Conservation (phyloP, 2,329 filamentous ascomycete genomes). For the Phyllosticta citriasiana region DNA sequence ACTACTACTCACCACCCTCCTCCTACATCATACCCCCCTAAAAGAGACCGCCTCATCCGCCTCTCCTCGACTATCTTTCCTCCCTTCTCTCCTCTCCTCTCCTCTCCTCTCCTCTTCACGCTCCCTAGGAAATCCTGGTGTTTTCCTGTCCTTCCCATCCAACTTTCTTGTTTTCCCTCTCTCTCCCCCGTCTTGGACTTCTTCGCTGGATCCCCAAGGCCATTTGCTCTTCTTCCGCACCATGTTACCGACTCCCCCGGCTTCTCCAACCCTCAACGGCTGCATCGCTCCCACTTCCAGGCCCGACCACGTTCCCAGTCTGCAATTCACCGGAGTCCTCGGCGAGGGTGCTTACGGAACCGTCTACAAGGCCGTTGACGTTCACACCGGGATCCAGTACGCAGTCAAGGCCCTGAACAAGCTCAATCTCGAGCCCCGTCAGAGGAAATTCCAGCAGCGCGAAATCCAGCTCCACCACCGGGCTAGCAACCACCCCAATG, state of each 20-base stretch:
- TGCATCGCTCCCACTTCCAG: conserved; percentile 50
- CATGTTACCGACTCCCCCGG: conserved; percentile 42
- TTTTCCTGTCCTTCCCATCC: conserved; percentile 5
- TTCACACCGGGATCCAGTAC: conserved; percentile 71
- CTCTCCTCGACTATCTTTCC: not conserved
- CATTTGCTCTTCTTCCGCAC: conserved; percentile 16
- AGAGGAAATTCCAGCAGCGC: conserved; percentile 80
- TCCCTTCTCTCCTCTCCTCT: not conserved
- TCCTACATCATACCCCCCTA: not conserved
- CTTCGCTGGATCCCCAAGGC: conserved; percentile 32
- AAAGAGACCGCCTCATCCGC: not conserved
- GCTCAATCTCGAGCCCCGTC: conserved; percentile 76
- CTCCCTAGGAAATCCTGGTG: conserved; percentile 7
- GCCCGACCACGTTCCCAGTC: conserved; percentile 71
- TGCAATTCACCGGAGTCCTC: conserved; percentile 75
- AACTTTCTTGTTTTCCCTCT: conserved; percentile 1
- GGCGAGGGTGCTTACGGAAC: conserved; percentile 95
- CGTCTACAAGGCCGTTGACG: conserved; percentile 81
- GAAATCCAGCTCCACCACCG: conserved; percentile 88
- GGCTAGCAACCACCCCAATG: conserved; percentile 82
- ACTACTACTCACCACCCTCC: not conserved
- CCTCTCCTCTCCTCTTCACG: not conserved
- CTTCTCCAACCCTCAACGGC: conserved; percentile 36
- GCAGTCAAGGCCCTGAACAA: conserved; percentile 97
- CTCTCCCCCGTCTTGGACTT: conserved; percentile 14